A percentile compares a stretch with the other conserved stretches of the same genome.
Evolutionary conservation across 1,139 yeast species (phyloP).

Genomic region (Taphrina sp.): DNA sequence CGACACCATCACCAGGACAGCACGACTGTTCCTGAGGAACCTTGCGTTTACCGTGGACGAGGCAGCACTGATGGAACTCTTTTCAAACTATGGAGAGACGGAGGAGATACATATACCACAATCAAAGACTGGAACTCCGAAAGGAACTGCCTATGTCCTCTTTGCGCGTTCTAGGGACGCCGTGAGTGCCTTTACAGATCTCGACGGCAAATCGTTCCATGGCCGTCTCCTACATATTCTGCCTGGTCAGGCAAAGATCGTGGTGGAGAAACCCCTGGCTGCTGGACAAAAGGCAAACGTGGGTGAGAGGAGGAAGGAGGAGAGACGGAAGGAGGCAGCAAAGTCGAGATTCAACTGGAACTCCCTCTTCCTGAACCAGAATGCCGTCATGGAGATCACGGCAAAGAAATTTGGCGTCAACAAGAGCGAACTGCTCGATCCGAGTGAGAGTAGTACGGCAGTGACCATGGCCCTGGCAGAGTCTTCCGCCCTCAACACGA

Average conservation of each 20-base stretch:
- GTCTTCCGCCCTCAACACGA: constrained; percentile 91
- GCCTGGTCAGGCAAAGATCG: constrained; percentile 78
- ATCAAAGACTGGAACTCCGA: constrained; percentile 85
- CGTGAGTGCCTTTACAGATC: constrained; percentile 62
- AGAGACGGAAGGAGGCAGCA: constrained; percentile 81
- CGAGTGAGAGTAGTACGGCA: constrained; percentile 81
- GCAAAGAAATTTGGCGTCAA: constrained; percentile 79
- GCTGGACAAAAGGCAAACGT: constrained; percentile 18
- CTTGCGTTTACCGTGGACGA: constrained; percentile 78
- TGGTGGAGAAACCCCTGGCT: constrained; percentile 62
- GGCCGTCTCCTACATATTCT: constrained; percentile 89
- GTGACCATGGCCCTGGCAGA: constrained; percentile 98
- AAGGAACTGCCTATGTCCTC: constrained; percentile 87
- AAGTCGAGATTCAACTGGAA: constrained; percentile 93
- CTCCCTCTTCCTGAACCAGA: constrained; percentile 82
- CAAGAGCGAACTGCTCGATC: constrained; percentile 81
- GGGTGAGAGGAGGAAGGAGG: constrained; percentile 74
- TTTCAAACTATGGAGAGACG: constrained; percentile 49
- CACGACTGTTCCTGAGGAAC: constrained; percentile 84
- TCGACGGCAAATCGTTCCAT: constrained; percentile 89
- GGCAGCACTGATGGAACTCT: constrained; percentile 65
- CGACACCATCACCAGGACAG: constrained; percentile 62
- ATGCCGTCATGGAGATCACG: constrained; percentile 88
- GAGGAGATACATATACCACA: constrained; percentile 73
- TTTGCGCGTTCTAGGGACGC: constrained; percentile 70